Conservation (phyloP, 164 flowering plant species). For the Saururus chinensis region DNA sequence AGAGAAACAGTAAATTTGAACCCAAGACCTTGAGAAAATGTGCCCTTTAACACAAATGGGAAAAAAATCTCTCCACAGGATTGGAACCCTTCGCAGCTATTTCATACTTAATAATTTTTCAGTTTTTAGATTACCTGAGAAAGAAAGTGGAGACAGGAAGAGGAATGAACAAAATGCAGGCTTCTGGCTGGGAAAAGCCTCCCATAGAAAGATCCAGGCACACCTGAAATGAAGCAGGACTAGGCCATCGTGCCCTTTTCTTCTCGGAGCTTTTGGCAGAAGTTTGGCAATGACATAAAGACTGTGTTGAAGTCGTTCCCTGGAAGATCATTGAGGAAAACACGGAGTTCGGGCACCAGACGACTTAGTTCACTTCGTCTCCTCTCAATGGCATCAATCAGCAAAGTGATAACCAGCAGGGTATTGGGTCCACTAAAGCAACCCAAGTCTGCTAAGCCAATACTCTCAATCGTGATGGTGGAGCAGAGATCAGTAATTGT, state of each 20-base stretch:
- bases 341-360: slow-evolving; percentile 26
- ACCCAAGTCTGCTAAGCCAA: slow-evolving; percentile 47
- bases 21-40: too few relatives aligned
- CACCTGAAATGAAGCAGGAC: slow-evolving; percentile 36
- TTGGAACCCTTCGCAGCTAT: too few relatives aligned
- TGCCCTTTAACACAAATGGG: too few relatives aligned
- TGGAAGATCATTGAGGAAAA: slow-evolving; percentile 49
- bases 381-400: slow-evolving; percentile 18
- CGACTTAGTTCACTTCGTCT: slow-evolving; percentile 3
- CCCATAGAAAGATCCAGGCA: slow-evolving; percentile 52
- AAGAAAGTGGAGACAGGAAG: slow-evolving; percentile 45
- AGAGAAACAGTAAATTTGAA: too few relatives aligned
- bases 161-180: slow-evolving; percentile 50
- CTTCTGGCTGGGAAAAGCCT: slow-evolving; percentile 36
- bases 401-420: slow-evolving; percentile 17
- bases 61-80: too few relatives aligned
- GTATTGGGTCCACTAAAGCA: slow-evolving; percentile 73
- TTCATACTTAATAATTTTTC: too few relatives aligned
- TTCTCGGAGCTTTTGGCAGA: slow-evolving; percentile 13
- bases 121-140: slow-evolving; percentile 28
- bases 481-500: slow-evolving; percentile 14
- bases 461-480: slow-evolving; percentile 6
- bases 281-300: slow-evolving; percentile 22
- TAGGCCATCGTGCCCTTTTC: slow-evolving; percentile 12
- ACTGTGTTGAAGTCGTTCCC: slow-evolving; percentile 46